Percentiles rank a stretch among this genome's conserved stretches.
These are phyloP conservation scores for Phoma herbarum DNA, from an alignment of 2,329 filamentous ascomycete genomes.

Conservation along the genomic window DNA sequence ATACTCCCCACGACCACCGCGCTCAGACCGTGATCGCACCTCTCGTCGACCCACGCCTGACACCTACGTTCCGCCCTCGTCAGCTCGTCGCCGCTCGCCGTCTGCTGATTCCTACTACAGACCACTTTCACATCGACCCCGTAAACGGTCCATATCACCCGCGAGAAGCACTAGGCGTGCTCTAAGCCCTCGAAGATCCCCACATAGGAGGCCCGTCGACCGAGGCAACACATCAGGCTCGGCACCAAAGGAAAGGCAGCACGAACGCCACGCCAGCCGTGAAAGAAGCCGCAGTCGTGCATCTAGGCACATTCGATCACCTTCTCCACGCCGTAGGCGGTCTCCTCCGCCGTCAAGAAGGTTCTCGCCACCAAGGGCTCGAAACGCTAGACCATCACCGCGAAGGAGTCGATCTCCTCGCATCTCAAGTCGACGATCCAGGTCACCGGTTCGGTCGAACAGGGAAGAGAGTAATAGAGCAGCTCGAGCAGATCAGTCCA, in stretches of 20 bases:
- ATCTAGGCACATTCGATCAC: constrained; percentile 41
- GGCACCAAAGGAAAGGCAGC: constrained; percentile 32
- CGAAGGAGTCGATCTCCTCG: constrained; percentile 39
- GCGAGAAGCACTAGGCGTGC: constrained; percentile 44
- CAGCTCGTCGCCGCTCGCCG: constrained; percentile 52
- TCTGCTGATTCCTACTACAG: constrained; percentile 53
- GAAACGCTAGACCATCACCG: constrained; percentile 30
- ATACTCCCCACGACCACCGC: constrained; percentile 43
- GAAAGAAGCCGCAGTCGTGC: constrained; percentile 40
- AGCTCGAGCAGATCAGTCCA: constrained; percentile 22
- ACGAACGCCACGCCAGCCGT: constrained; percentile 28
- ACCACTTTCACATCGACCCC: constrained; percentile 39
- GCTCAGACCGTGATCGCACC: constrained; percentile 45
- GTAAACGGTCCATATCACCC: constrained; percentile 45
- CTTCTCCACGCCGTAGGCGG: constrained; percentile 41
- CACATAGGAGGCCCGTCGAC: constrained; percentile 42
- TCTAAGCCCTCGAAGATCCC: constrained; percentile 38
- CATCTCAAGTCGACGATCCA: constrained; percentile 39
- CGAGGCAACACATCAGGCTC: constrained; percentile 37
- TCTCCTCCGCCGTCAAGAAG: constrained; percentile 39
- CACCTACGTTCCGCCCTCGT: constrained; percentile 43
- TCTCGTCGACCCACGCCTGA: constrained; percentile 49
- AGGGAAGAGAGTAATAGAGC: constrained; percentile 26
- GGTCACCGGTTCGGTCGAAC: constrained; percentile 36
- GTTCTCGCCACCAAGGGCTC: constrained; percentile 34